These are phyloP conservation scores for Tylopilus sp. DNA, from an alignment of 768 basidiomycete genomes.

Conservation along the genomic window DNA sequence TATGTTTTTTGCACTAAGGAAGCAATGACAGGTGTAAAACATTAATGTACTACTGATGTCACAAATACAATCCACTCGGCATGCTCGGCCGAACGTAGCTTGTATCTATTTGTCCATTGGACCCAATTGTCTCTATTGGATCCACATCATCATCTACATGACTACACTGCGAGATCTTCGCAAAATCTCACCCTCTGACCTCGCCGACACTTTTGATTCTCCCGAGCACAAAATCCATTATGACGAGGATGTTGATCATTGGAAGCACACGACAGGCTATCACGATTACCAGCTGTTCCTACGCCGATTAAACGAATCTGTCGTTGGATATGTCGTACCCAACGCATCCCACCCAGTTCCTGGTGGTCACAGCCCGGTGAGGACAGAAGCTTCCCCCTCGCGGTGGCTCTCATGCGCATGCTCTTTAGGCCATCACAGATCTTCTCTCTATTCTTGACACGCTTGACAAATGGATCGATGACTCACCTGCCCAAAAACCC, in stretches of 20 bases:
- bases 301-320: constrained; percentile 70
- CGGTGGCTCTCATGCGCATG: background rate
- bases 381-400: background rate
- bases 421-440: constrained; percentile 42
- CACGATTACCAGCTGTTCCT: constrained; percentile 73
- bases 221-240: constrained; percentile 60
- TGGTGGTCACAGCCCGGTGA: constrained; percentile 19
- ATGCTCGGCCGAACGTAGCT: too few relatives aligned
- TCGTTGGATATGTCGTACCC: constrained; percentile 62
- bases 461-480: constrained; percentile 72
- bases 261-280: constrained; percentile 71
- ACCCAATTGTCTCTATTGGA: background rate
- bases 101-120: too few relatives aligned
- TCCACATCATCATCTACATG: constrained; percentile 7
- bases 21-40: too few relatives aligned
- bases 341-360: constrained; percentile 13
- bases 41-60: too few relatives aligned
- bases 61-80: too few relatives aligned
- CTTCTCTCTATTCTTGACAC: constrained; percentile 58
- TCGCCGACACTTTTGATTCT: constrained; percentile 11
- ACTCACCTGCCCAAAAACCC: constrained; percentile 69
- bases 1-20: too few relatives aligned
- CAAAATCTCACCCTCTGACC: constrained; percentile 25
- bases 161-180: constrained; percentile 29
- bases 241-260: constrained; percentile 71